These are phyloP conservation scores for Colletotrichum liaoningense DNA, from an alignment of 2,329 filamentous ascomycete genomes.

Conservation along the genomic window DNA sequence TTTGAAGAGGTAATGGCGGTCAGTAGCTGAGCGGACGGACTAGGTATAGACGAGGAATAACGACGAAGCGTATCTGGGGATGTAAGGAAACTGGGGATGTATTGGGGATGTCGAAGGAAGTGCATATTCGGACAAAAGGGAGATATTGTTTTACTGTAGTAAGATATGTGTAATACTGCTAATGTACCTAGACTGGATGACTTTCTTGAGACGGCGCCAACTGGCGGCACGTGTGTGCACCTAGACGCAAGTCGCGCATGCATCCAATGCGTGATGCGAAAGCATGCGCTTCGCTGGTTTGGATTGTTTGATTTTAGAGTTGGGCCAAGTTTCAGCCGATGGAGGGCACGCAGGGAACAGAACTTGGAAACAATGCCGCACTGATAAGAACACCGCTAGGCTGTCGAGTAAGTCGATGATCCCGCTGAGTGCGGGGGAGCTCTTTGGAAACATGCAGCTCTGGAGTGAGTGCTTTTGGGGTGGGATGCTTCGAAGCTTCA, in stretches of 20 bases:
- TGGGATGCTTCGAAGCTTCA: no score
- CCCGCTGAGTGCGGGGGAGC: no score
- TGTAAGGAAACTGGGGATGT: background rate
- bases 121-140: background rate
- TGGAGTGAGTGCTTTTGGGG: no score
- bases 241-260: background rate
- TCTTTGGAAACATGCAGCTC: no score
- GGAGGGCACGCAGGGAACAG: background rate
- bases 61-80: no score
- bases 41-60: background rate
- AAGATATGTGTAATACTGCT: background rate
- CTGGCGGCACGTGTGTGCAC: background rate
- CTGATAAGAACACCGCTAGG: background rate
- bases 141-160: background rate
- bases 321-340: constrained; percentile 12
- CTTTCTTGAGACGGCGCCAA: no score
- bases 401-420: no score
- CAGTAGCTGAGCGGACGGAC: background rate
- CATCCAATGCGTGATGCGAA: background rate
- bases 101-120: background rate
- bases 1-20: background rate
- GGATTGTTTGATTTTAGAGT: constrained; percentile 5
- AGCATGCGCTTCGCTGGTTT: background rate
- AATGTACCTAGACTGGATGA: background rate
- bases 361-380: background rate